Evolutionary conservation across 441 rosid species (phyloP), one percentile per base, ranked within the genome.

Genomic region (Populus hybrid): DNA sequence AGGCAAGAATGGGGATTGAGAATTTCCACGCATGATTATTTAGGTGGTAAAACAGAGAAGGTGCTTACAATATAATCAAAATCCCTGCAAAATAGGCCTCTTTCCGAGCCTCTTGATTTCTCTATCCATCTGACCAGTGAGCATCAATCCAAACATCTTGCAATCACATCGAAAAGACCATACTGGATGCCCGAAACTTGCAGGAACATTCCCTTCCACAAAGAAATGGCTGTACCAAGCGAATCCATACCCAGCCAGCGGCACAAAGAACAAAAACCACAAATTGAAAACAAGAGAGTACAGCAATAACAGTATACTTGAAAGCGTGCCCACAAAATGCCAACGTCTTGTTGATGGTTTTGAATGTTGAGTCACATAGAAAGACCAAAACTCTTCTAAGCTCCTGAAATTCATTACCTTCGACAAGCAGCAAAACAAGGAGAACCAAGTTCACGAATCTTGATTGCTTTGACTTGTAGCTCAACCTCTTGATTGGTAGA

Each of bases 151-250:
- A 84, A 95, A 95, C 99, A 95, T 95, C 91, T 90, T 92, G 79
- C 74, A 88, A 86, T 94, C 98, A 84, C 99, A 95, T 1, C 88
- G 75, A 68, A 94, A 80, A 23, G 99, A 94, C 99, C 99, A 94
- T 75, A 95, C 40, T 32, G 98, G 98, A 83, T 94, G 99, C 67
- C 94, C 98, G 81, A 90, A 92, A 76, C 89, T 85, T 16, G 94
- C 90, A 18, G 96, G 98, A 78, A 88, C 83, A 80, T 96, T 96
- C 78, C 96, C 83, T 87, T 94, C 98, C 63, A 96, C 94, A 84
- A 92, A 94, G 89, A 94, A 93, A 85, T 96, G 99, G 85, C 98
- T 91, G 84, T 90, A 94, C 98, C 99, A 94, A 12, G 96, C 99
- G 76, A 82, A 82, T 9, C 97, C 98, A 79, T 96, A 92, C 12